Base-by-base conservation (phyloP, 2,329 filamentous ascomycete species). In the Pseudogymnoascus destructans region DNA sequence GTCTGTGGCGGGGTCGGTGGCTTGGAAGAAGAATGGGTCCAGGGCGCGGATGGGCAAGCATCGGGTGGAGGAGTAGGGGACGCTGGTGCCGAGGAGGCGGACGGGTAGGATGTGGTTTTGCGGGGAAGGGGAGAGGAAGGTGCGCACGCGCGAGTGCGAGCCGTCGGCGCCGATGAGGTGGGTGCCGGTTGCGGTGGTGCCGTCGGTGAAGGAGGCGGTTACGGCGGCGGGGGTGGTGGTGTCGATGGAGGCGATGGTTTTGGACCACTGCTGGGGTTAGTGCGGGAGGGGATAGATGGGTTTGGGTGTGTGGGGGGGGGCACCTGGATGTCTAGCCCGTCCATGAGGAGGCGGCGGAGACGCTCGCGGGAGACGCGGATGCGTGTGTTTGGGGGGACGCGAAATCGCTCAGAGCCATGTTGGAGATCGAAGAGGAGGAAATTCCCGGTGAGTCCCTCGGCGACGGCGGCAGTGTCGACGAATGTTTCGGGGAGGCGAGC, bases 381-480 rank as follows among this genome's bases (percentile, higher is more conserved):
- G 1, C 76, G 70, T 35, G 73, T 67, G 9, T 71, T 68, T 15
- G 77, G 73, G 0, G 75, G 70, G 0, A 76, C 72, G 40, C 69
- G 68, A 13, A 73, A 79, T 8, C 74, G 72, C 0, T 73, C 70
- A 55, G 76, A 70, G 3, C 74, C 77, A 0, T 73, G 77, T 63
- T 69, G 75, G 13, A 84, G 71, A 65, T 86, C 75, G 46, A 79
- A 78, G 61, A 81, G 80, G 0, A 77, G 73, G 57, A 81, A 82
- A 0, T 70, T 71, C 0, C 78, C 77, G 0, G 71, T 69, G 30
- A 74, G 67, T 0, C 79, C 74, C 55, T 72, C 67, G 59, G 70
- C 68, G 9, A 77, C 75, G 64, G 80, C 74, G 59, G 71, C 67
- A n/a, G 74, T 70, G 65, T 80, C 77, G 42, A 84, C 77, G 63